A percentile compares a stretch with the other conserved stretches of the same genome.
Conservation (phyloP, 139 green algal species). For the Tetratostichococcus sp. region DNA sequence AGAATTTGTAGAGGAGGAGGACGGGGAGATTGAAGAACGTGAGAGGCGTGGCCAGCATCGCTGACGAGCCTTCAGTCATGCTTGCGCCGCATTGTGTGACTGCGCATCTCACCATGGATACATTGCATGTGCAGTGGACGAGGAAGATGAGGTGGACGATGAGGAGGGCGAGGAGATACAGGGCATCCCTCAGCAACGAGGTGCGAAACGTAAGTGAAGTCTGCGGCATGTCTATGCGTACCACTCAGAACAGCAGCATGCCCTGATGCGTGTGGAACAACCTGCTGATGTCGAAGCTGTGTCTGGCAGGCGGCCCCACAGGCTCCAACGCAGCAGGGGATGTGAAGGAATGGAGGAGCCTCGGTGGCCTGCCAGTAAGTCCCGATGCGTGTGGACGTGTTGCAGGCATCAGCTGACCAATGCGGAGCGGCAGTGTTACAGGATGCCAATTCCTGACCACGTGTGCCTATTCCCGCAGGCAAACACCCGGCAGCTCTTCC, state of each 20-base stretch:
- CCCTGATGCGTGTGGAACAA: too few relatives aligned
- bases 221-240: neutral
- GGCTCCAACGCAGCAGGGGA: neutral
- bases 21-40: neutral
- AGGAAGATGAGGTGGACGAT: neutral
- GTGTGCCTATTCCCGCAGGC: conserved; percentile 10
- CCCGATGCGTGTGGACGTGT: neutral
- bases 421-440: too few relatives aligned
- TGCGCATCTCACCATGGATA: too few relatives aligned
- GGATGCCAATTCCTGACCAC: too few relatives aligned
- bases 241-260: too few relatives aligned
- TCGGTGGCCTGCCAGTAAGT: conserved; percentile 2
- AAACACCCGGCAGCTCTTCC: conserved; percentile 41
- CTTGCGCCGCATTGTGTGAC: too few relatives aligned
- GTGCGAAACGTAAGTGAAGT: neutral
- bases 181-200: neutral
- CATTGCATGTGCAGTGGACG: neutral
- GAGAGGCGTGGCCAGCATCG: neutral
- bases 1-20: neutral
- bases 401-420: too few relatives aligned
- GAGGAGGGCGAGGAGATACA: neutral
- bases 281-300: too few relatives aligned
- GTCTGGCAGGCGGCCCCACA: too few relatives aligned
- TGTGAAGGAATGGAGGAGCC: conserved; percentile 3
- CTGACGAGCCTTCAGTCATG: too few relatives aligned